Evolutionary conservation across 2,329 filamentous ascomycete species (phyloP), one percentile per base, ranked within the genome.

Genomic region (Hypoxylon sp.): DNA sequence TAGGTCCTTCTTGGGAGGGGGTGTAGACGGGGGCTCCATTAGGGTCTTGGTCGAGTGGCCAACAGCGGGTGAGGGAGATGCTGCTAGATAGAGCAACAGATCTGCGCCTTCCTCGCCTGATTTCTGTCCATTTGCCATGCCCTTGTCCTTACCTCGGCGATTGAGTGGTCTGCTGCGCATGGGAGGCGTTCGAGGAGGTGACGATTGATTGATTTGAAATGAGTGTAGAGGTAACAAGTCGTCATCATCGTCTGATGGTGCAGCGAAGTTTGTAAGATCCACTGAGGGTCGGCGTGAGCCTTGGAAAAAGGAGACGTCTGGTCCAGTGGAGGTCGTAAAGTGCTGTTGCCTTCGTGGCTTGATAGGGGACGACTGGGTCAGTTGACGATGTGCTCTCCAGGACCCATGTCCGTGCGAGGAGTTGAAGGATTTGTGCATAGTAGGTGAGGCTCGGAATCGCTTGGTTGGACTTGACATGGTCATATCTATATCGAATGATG

Each of bases 321-420:
- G 91, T 3, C 91, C 89, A 56, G 88, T 88, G 15, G 88, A 87
- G 19, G 89, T 92, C 50, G 90, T 91, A 74, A 94, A 95, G 79
- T 92, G 89, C 73, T 90, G 86, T 76, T 92, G 90, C 75, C 91
- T 89, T 73, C 89, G 89, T 71, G 90, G 87, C 81, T 95, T 93
- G 75, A 93, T 90, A 24, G 95, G 95, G 3, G 94, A 98, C 3
- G 94, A 97, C 78, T 97, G 91, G 17, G 93, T 88, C 65, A 97
- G 83, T 75, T 91, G 89, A 77, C 94, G 90, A 65, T 86, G 87
- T 75, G 89, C 89, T 80, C 93, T 96, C 93, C 93, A 97, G 0
- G 90, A 87, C 17, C 85, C 80, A 62, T 89, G 85, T 17, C 42
- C 39, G 13, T 57, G 13, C 42, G 64, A 48, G 3, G 15, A 78